Evolutionary conservation across 345 rosid genomes (phyloP).

Genomic region (Boechera retrofracta): DNA sequence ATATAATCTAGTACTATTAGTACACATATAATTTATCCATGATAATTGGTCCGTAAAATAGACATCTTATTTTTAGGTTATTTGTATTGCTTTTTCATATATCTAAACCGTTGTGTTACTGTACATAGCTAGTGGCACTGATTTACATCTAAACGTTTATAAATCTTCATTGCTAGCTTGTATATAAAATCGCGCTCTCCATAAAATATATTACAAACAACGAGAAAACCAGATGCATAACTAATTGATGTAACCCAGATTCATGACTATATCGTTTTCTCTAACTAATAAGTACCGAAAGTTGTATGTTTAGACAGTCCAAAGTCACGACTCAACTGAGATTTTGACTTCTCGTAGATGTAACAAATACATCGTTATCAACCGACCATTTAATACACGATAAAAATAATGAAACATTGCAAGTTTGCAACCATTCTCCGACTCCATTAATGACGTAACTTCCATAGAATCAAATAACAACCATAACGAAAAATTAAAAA

Average conservation of each 20-base stretch:
- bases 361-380: constrained; percentile 6
- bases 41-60: too few relatives aligned
- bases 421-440: background rate
- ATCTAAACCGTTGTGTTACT: background rate
- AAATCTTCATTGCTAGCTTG: background rate
- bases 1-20: too few relatives aligned
- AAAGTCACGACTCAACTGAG: constrained; percentile 3
- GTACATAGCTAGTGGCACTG: background rate
- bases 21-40: background rate
- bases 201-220: background rate
- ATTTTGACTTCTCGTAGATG: constrained; percentile 18
- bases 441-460: background rate
- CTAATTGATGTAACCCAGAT: background rate
- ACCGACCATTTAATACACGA: constrained; percentile 18
- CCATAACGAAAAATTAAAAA: background rate
- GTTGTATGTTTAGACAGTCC: background rate
- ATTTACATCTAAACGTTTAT: too few relatives aligned
- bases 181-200: background rate
- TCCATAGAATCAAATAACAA: background rate
- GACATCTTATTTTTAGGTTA: background rate
- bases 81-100: background rate
- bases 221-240: background rate
- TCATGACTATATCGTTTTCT: background rate
- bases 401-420: background rate
- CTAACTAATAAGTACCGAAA: background rate